Conservation (phyloP, 2,329 filamentous ascomycete genomes). For the Colletotrichum lentis region DNA sequence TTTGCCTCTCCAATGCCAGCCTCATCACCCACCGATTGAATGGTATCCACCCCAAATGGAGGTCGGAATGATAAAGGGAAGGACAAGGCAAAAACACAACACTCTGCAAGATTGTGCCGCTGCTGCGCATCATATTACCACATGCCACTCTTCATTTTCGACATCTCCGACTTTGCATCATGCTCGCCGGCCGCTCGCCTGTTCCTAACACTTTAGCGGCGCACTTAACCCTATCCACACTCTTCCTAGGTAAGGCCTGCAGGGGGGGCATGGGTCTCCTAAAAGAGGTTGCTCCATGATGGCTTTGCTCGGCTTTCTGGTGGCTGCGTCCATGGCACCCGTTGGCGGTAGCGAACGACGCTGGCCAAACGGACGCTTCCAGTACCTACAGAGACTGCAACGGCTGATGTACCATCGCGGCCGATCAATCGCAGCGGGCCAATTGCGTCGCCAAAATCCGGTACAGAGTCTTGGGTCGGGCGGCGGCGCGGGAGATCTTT, state of each 20-base stretch:
- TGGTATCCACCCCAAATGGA: constrained; percentile 6
- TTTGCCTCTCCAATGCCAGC: constrained; percentile 8
- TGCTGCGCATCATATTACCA: constrained; percentile 15
- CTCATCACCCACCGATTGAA: background rate
- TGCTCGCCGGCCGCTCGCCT: constrained; percentile 8
- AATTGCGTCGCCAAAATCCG: background rate
- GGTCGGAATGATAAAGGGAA: constrained; percentile 24
- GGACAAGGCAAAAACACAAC: background rate
- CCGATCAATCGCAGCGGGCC: constrained; percentile 8
- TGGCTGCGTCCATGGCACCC: constrained; percentile 33
- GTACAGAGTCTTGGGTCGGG: constrained; percentile 17
- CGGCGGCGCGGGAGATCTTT: constrained; percentile 16
- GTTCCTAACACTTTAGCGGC: constrained; percentile 11
- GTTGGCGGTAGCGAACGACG: constrained; percentile 26
- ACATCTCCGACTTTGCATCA: constrained; percentile 24
- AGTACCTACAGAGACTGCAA: background rate
- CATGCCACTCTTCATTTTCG: constrained; percentile 34
- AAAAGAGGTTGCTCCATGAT: constrained; percentile 17
- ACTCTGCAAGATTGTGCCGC: constrained; percentile 16
- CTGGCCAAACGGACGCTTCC: constrained; percentile 22
- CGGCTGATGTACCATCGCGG: background rate
- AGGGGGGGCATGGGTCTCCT: constrained; percentile 26
- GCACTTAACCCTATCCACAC: constrained; percentile 25
- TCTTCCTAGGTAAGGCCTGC: constrained; percentile 30
- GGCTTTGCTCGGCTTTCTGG: constrained; percentile 9